Percentiles rank a stretch among this genome's conserved stretches.
These are phyloP conservation scores for Botrytis aclada DNA, from an alignment of 2,329 filamentous ascomycete species.

Conservation along the genomic window DNA sequence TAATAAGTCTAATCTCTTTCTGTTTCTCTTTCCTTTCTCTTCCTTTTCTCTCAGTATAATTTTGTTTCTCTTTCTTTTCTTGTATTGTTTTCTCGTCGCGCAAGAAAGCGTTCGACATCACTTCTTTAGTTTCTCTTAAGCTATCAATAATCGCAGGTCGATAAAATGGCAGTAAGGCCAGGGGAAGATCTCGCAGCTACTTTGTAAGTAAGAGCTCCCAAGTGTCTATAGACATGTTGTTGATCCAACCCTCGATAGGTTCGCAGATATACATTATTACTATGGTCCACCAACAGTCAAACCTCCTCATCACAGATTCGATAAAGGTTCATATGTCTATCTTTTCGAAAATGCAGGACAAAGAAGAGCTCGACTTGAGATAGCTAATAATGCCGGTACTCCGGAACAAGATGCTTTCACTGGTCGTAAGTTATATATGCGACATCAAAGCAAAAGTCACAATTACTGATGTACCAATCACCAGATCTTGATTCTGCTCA, in stretches of 20 bases:
- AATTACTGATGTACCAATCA: background rate
- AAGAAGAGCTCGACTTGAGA: conserved; percentile 66
- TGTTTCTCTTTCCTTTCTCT: background rate
- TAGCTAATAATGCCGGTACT: conserved; percentile 71
- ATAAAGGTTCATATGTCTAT: conserved; percentile 77
- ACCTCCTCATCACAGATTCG: conserved; percentile 76
- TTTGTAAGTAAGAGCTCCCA: conserved; percentile 44
- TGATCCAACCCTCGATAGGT: conserved; percentile 47
- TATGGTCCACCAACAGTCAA: conserved; percentile 64
- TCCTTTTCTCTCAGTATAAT: background rate
- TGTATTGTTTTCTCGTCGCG: background rate
- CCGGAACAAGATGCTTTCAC: conserved; percentile 77
- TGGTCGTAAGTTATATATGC: conserved; percentile 56
- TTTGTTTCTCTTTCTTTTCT: background rate
- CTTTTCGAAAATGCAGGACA: conserved; percentile 71
- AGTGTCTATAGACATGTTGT: conserved; percentile 19
- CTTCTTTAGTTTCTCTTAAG: background rate
- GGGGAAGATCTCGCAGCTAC: conserved; percentile 52
- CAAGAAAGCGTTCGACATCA: background rate
- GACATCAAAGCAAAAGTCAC: conserved; percentile 17
- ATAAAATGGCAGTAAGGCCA: conserved; percentile 46
- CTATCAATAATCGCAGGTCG: conserved; percentile 20
- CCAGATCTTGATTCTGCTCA: conserved; percentile 64
- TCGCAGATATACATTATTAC: conserved; percentile 76
- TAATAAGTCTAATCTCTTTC: conserved; percentile 4